These are phyloP conservation scores for Pulveroboletus sp. DNA, from an alignment of 768 basidiomycete species.

Conservation along the genomic window DNA sequence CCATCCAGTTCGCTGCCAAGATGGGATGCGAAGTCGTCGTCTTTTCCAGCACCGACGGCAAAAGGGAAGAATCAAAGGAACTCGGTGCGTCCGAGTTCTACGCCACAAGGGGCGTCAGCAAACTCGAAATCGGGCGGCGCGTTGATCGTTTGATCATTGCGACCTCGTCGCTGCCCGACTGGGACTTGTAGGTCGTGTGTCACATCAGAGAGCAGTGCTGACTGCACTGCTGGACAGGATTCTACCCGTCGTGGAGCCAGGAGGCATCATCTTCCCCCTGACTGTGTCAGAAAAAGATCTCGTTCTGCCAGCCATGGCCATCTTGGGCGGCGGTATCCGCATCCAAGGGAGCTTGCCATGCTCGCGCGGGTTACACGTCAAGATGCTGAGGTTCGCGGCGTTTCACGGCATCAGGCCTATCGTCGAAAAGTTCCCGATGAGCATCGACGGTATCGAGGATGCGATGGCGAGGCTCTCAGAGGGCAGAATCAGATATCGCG, in stretches of 20 bases:
- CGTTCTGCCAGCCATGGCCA: conserved; percentile 13
- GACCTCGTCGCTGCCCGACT: conserved; percentile 26
- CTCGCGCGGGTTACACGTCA: conserved; percentile 25
- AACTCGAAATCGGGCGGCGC: conserved; percentile 24
- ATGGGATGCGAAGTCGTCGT: conserved; percentile 38
- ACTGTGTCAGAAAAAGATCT: conserved; percentile 23
- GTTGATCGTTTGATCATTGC: conserved; percentile 32
- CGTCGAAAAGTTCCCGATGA: conserved; percentile 31
- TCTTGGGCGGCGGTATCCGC: conserved; percentile 16
- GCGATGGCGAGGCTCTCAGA: conserved; percentile 24
- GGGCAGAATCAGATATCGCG: conserved; percentile 31
- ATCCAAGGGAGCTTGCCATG: conserved; percentile 25
- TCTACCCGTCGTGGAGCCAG: conserved; percentile 23
- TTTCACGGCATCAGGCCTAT: conserved; percentile 26
- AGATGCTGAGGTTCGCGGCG: conserved; percentile 35
- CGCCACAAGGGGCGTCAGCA: conserved; percentile 22
- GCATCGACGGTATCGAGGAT: conserved; percentile 26
- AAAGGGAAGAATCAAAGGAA: conserved; percentile 29
- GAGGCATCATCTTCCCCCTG: conserved; percentile 24
- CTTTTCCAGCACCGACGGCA: conserved; percentile 31
- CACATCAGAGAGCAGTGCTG: not conserved
- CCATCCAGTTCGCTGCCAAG: conserved; percentile 34
- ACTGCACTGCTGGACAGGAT: conserved; percentile 12
- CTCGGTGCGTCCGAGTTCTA: conserved; percentile 37
- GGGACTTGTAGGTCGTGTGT: conserved; percentile 24